A percentile compares a stretch with the other conserved stretches of the same genome.
These are phyloP conservation scores for Metschnikowia bowlesiae DNA, from an alignment of 805 yeast species.

Conservation along the genomic window DNA sequence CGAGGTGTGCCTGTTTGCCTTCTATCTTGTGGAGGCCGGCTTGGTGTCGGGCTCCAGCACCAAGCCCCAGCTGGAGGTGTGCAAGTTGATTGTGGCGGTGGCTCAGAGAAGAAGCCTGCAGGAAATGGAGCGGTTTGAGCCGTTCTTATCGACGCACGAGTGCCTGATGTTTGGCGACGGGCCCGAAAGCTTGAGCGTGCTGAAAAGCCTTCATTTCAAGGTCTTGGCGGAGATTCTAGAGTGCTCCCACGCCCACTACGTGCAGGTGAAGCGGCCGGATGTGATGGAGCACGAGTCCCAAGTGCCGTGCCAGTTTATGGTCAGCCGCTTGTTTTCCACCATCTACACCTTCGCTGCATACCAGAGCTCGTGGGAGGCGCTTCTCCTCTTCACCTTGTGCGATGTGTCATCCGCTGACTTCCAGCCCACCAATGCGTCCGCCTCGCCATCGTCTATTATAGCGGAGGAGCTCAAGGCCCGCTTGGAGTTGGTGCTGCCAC, in stretches of 20 bases:
- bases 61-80: slow-evolving; percentile 43
- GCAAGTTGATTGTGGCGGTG: slow-evolving; percentile 48
- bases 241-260: slow-evolving; percentile 10
- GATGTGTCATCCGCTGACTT: slow-evolving; percentile 40
- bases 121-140: slow-evolving; percentile 30
- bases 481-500: slow-evolving; percentile 23
- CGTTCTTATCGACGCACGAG: slow-evolving; percentile 26
- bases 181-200: slow-evolving; percentile 17
- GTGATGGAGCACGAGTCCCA: neutral
- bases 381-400: slow-evolving; percentile 38
- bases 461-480: slow-evolving; percentile 28
- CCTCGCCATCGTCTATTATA: slow-evolving; percentile 10
- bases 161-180: slow-evolving; percentile 23
- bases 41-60: slow-evolving; percentile 7
- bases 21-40: slow-evolving; percentile 9
- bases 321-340: slow-evolving; percentile 24
- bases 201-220: slow-evolving; percentile 21
- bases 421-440: slow-evolving; percentile 13
- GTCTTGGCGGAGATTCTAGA: slow-evolving; percentile 14
- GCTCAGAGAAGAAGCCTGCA: slow-evolving; percentile 38
- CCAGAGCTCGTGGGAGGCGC: slow-evolving; percentile 31
- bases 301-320: slow-evolving; percentile 3
- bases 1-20: slow-evolving; percentile 20
- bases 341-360: slow-evolving; percentile 33
- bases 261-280: neutral